Percentiles rank a stretch among this genome's conserved stretches.
phyloP scores from a whole-genome alignment of 2,329 filamentous ascomycete species.

The Exophiala sp. region DNA sequence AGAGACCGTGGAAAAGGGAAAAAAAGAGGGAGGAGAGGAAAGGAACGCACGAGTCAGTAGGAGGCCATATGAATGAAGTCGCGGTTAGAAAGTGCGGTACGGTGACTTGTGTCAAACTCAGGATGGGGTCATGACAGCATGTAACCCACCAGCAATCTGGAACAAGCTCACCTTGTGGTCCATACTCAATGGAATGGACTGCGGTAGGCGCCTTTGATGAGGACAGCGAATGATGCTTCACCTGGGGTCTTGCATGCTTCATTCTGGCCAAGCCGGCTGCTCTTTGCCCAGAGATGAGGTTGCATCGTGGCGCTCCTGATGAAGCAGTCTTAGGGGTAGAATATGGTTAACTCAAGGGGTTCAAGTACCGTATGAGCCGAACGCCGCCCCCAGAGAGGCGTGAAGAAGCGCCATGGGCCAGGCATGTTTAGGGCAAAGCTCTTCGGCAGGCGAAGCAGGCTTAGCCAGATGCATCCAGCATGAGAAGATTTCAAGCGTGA shows the following conservation, averaged over 20 bases:
- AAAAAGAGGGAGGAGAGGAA: constrained; percentile 15
- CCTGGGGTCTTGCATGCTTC: neutral
- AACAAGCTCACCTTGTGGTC: constrained; percentile 12
- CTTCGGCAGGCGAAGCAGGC: too few relatives aligned
- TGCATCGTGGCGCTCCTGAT: neutral
- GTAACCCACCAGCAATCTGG: constrained; percentile 13
- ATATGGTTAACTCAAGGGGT: neutral
- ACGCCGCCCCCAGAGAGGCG: neutral
- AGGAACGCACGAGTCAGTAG: constrained; percentile 14
- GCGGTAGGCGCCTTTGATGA: too few relatives aligned
- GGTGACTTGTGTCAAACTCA: neutral
- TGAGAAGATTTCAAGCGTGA: too few relatives aligned
- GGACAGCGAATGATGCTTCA: too few relatives aligned
- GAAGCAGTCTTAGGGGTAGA: constrained; percentile 1
- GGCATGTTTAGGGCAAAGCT: neutral
- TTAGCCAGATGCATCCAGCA: too few relatives aligned
- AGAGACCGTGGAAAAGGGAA: constrained; percentile 2
- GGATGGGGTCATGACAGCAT: constrained; percentile 5
- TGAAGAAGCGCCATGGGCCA: neutral
- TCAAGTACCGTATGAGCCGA: neutral
- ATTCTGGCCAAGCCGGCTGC: neutral
- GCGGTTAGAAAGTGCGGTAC: neutral
- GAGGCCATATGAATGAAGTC: constrained; percentile 20
- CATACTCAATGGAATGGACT: neutral
- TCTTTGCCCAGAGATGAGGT: neutral